Base-by-base conservation (phyloP, 2,329 filamentous ascomycete genomes). In the Hymenoscyphus albidus region DNA sequence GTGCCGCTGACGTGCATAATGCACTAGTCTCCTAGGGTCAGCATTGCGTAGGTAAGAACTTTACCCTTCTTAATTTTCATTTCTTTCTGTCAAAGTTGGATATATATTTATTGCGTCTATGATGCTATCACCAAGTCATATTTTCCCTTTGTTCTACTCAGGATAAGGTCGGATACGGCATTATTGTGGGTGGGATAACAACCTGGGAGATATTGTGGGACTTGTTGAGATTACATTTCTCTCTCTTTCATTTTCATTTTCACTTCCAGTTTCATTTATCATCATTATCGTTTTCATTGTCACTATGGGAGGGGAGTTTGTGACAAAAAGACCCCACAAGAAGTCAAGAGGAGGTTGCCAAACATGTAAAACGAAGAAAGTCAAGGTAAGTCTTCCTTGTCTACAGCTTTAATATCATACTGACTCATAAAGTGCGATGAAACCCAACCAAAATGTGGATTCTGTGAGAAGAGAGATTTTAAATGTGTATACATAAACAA, bases 291-390 rank as follows among this genome's bases (percentile, higher is more conserved):
- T 27, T 13, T 13, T 54, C 44, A 35, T 32, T n/a, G 9, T 18
- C 32, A 54, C 3, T 7, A 70, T 72, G 70, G 65, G 68, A n/a
- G 42, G 62, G 14, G 64, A 68, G 18, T 73, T 73, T 62, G 66
- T 70, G 5, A 69, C 72, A 5, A 74, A 74, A 62, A 62, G 72
- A 61, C 69, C 72, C 18, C 73, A 75, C 61, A 74, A 71, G 62
- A 75, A 75, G 64, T 73, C 71, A 7, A 72, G 72, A 62, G 70
- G 62, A 13, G 73, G 73, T 5, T 75, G 73, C 61, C 63, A 64
- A 35, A 72, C 70, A 5, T 74, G 72, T 57, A 75, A 75, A 62
- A 56, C 68, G 13, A 72, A 68, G 62, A 73, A 72, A 67, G 70
- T 75, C 61, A 75, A 75, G 67, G 73, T 73, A 68, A 18, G 39